Evolutionary conservation across 495 filamentous ascomycete species (phyloP), one percentile per base, ranked within the genome.

Genomic region (Penicillium roqueforti): DNA sequence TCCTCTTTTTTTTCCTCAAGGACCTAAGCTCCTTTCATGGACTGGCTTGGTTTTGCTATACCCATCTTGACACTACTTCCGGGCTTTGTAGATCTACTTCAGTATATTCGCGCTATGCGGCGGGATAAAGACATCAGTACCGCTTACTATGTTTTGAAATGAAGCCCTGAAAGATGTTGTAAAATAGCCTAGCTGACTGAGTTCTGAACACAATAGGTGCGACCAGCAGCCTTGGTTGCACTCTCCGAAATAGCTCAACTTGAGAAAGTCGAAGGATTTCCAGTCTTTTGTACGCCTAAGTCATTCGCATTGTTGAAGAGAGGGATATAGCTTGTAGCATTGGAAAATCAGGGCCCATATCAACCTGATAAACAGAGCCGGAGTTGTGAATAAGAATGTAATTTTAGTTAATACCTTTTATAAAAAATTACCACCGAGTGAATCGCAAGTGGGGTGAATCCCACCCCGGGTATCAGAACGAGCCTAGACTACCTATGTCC

Each of bases 381-480:
- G 14, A 36, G n/a, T 36, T 16, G 4, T 5, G 32, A n/a, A 36
- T 16, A 36, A 16, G 14, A 13, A 31, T 31, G 7, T 16, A 6
- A 6, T n/a, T 7, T 29, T 36, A n/a, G 32, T 0, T 13, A 36
- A 36, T n/a, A n/a, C n/a, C n/a, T 36, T n/a, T 36, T 6, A 29
- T 36, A 5, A 7, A n/a, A 36, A 36, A 6, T 5, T 4, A 45
- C 8, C 19, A n/a, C 5, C 2, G 39, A 18, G 9, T 49, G 16
- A 49, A 14, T 18, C n/a, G 34, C 23, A 49, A 49, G 22, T 49
- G 47, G 39, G 47, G 32, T 38, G 22, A 28, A 37, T 13, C 14
- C 25, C 4, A 49, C 46, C 46, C 28, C 47, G 47, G 47, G 47
- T 50, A 50, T 50, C n/a, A 40, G 13, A 23, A 20, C 9, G 32